phyloP scores from a whole-genome alignment of 169 alveolate genomes.

The Cystoisospora suis region DNA sequence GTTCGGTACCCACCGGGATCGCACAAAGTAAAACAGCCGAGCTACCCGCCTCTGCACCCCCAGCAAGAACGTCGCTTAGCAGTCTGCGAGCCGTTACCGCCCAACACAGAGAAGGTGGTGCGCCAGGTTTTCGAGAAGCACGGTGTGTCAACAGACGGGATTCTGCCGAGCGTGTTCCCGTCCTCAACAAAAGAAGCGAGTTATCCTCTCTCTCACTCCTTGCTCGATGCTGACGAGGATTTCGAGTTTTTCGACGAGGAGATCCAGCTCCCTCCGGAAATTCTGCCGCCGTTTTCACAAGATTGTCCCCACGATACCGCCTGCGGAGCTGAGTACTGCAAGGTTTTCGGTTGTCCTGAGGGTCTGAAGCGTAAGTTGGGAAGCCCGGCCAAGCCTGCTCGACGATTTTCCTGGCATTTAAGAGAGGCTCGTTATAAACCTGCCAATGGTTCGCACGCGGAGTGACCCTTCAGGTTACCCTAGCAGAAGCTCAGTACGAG shows the following conservation, averaged over 20 bases:
- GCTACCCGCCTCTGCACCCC: conserved; percentile 4
- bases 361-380: not conserved
- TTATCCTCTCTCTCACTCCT: not conserved
- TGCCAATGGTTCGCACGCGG: no score
- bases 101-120: not conserved
- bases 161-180: not conserved
- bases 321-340: conserved; percentile 20
- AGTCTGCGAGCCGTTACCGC: conserved; percentile 29
- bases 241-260: not conserved
- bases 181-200: not conserved
- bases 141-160: conserved; percentile 20
- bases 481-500: no score
- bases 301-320: conserved; percentile 19
- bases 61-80: conserved; percentile 11
- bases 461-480: no score
- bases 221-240: not conserved
- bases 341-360: not conserved
- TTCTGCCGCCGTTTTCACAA: not conserved
- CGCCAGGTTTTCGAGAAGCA: not conserved
- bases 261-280: not conserved
- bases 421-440: no score
- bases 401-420: no score
- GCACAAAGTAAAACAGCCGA: not conserved
- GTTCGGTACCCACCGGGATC: conserved; percentile 7
- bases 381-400: no score